phyloP scores from a whole-genome alignment of 306 rosid genomes.

The Prunus mira region DNA sequence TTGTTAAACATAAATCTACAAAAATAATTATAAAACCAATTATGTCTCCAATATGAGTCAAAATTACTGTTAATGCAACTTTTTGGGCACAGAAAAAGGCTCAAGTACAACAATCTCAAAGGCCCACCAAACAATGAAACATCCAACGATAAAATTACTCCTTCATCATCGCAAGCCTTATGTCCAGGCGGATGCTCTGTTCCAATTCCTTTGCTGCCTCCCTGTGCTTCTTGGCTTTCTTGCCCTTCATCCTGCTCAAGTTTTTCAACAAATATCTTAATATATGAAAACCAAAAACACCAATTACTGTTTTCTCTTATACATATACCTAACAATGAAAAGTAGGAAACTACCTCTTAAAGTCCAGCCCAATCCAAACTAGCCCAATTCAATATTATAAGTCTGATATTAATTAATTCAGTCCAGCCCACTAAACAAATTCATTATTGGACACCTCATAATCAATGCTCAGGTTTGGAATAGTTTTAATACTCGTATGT shows the following conservation, averaged over 20 bases:
- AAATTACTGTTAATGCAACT: background rate
- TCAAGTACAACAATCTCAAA: background rate
- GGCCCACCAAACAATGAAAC: background rate
- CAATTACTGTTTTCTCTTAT: background rate
- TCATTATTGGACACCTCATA: too few species aligned
- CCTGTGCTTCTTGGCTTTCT: slow-evolving; percentile 24
- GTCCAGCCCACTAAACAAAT: too few species aligned
- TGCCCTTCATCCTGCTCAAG: slow-evolving; percentile 48
- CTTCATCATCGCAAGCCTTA: background rate
- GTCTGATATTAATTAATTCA: too few species aligned
- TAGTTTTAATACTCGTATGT: too few species aligned
- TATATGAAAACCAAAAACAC: slow-evolving; percentile 1
- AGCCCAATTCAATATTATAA: too few species aligned
- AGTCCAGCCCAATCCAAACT: too few species aligned
- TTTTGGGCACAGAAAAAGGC: background rate
- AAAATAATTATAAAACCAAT: background rate
- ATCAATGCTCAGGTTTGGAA: too few species aligned
- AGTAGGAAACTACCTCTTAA: too few species aligned
- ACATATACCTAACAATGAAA: too few species aligned
- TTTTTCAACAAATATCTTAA: slow-evolving; percentile 4
- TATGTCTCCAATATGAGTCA: background rate
- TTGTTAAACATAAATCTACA: background rate
- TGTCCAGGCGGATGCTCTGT: background rate
- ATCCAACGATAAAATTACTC: background rate
- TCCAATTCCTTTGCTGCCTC: slow-evolving; percentile 27